Conservation (phyloP, 345 rosid species). For the Melastoma malabathricum region DNA sequence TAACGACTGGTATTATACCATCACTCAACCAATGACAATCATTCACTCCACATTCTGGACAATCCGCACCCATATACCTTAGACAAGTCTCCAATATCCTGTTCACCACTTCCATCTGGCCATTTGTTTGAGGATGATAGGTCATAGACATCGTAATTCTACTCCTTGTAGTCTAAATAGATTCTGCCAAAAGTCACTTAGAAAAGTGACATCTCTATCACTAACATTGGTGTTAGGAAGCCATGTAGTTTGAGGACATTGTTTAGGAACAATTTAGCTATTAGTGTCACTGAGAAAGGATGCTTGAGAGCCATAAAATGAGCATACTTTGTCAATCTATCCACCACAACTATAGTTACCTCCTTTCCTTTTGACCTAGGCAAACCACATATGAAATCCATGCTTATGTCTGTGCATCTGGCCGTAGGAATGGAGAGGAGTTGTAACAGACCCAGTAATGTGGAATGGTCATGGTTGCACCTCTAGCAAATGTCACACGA, state of each 20-base stretch:
- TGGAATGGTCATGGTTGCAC: neutral
- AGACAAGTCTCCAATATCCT: neutral
- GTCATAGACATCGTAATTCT: neutral
- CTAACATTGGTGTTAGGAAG: neutral
- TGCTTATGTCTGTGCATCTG: neutral
- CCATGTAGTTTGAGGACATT: neutral
- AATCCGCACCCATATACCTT: neutral
- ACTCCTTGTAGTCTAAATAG: neutral
- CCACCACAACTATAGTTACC: neutral
- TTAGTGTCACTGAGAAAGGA: neutral
- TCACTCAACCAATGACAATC: neutral
- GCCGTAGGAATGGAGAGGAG: neutral
- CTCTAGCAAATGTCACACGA: neutral
- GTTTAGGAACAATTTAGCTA: neutral
- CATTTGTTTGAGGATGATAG: conserved; percentile 1
- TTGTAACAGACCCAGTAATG: neutral
- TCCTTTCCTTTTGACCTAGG: neutral
- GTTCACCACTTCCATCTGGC: neutral
- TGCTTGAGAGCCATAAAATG: neutral
- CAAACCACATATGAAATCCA: neutral
- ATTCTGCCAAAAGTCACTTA: neutral
- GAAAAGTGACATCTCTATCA: neutral
- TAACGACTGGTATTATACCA: conserved; percentile 1
- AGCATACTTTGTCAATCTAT: neutral
- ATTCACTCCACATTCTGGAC: neutral